Evolutionary conservation across 345 rosid species (phyloP), one percentile per base, ranked within the genome.

Genomic region (Euphorbia pulcherrima): DNA sequence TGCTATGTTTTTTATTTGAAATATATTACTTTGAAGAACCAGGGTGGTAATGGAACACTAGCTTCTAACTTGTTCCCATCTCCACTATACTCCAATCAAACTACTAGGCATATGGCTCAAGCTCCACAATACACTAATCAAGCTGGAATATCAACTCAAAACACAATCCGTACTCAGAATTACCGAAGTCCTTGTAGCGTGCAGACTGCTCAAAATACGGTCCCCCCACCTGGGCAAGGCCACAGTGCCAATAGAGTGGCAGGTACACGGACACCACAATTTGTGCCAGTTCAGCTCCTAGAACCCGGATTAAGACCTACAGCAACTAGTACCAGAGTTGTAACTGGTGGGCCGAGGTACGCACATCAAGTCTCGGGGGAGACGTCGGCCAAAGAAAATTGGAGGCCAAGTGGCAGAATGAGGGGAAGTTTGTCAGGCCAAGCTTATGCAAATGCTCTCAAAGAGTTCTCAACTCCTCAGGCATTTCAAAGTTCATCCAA

Each of bases 401-500:
- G 68, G 68, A 58, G 37, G 26, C 68, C 68, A 21, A 1, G 24
- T 16, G 39, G 68, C 11, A 65, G 44, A 14, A 65, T 51, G 59
- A 65, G 68, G 59, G 68, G 68, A 65, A 50, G 68, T 46, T 59
- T 65, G 0, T 48, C 58, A 30, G 68, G 41, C 1, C 20, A 48
- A 17, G 58, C 59, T 48, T 65, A 64, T 14, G 14, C 40, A 17
- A 58, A 14, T 65, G 68, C 68, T 1, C 57, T 6, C 33, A 51
- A 50, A 14, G 39, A 20, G 51, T 51, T 65, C 20, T 10, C n/a
- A 58, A 50, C 20, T 28, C 57, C 56, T 52, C 26, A 52, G 56
- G 56, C 21, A 52, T 2, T 10, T 9, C 6, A 30, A 27, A 56
- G 28, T 26, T 8, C 35, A n/a, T 56, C 37, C 60, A 56, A 56